A percentile compares a stretch with the other conserved stretches of the same genome.
These are phyloP conservation scores for Tolypocladium pustulatum DNA, from an alignment of 2,329 filamentous ascomycete species.

Conservation along the genomic window DNA sequence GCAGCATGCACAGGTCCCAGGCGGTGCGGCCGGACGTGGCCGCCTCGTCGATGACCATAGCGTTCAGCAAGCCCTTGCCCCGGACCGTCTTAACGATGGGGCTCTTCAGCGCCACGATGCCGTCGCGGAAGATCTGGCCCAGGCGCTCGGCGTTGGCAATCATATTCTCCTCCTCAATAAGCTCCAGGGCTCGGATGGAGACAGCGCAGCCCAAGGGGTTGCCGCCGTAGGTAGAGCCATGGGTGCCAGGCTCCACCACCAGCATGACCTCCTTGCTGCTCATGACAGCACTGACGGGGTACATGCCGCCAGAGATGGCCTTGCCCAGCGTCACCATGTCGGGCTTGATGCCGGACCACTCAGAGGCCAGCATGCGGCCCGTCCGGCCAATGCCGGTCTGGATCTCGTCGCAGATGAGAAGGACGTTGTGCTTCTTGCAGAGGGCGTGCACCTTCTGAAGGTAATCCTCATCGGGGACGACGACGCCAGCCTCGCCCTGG, in stretches of 20 bases:
- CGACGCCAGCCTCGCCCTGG: slow-evolving; percentile 93
- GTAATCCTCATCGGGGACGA: slow-evolving; percentile 88
- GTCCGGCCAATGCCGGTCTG: slow-evolving; percentile 96
- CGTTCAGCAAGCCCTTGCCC: slow-evolving; percentile 90
- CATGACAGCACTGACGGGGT: slow-evolving; percentile 92
- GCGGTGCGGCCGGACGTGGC: slow-evolving; percentile 78
- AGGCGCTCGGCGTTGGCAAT: slow-evolving; percentile 72
- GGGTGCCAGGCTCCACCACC: slow-evolving; percentile 89
- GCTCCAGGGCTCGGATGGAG: slow-evolving; percentile 86
- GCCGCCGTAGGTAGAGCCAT: slow-evolving; percentile 96
- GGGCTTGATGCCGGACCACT: slow-evolving; percentile 93
- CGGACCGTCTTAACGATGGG: slow-evolving; percentile 75
- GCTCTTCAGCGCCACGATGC: slow-evolving; percentile 62
- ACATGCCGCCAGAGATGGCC: slow-evolving; percentile 96
- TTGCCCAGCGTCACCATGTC: slow-evolving; percentile 93
- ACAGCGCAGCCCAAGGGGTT: slow-evolving; percentile 94
- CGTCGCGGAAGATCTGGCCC: slow-evolving; percentile 73
- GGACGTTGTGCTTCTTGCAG: slow-evolving; percentile 90
- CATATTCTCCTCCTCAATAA: slow-evolving; percentile 86
- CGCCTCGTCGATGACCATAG: slow-evolving; percentile 87
- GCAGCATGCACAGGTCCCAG: slow-evolving; percentile 91
- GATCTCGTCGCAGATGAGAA: slow-evolving; percentile 96
- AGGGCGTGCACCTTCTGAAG: slow-evolving; percentile 68
- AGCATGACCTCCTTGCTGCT: slow-evolving; percentile 87
- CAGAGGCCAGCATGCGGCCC: slow-evolving; percentile 82